Conservation (phyloP, 139 green algal genomes). For the Chlorella sp. region DNA sequence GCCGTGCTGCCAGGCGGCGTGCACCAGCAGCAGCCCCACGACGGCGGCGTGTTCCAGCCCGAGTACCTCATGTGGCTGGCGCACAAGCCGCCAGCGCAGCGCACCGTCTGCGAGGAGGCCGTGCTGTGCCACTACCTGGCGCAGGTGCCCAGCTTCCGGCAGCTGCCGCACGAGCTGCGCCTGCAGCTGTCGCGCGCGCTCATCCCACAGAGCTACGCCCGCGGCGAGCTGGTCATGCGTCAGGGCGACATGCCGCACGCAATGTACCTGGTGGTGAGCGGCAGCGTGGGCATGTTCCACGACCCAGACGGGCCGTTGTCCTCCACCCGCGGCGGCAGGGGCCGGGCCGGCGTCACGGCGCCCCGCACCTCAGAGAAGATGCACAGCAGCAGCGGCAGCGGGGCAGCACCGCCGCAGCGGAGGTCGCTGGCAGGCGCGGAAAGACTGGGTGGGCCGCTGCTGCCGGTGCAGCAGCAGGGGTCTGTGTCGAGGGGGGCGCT, state of each 20-base stretch:
- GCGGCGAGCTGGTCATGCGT: not conserved
- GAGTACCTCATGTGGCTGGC: not conserved
- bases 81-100: not conserved
- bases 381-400: too few species aligned
- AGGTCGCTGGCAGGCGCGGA: too few species aligned
- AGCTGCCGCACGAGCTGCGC: not conserved
- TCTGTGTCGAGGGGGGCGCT: too few species aligned
- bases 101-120: not conserved
- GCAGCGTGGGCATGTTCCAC: not conserved
- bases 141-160: not conserved
- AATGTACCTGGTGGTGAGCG: not conserved
- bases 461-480: too few species aligned
- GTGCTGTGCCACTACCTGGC: not conserved
- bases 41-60: not conserved
- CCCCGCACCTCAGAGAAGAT: too few species aligned
- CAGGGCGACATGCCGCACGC: not conserved
- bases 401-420: too few species aligned
- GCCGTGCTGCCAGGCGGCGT: too few species aligned
- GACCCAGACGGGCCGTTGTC: not conserved
- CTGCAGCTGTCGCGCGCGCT: not conserved
- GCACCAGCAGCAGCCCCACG: not conserved
- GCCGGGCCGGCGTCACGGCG: too few species aligned
- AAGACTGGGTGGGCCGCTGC: too few species aligned
- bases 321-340: not conserved
- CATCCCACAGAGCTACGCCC: not conserved